Evolutionary conservation across 2,329 filamentous ascomycete species (phyloP).

Genomic region (Apiospora aurea): DNA sequence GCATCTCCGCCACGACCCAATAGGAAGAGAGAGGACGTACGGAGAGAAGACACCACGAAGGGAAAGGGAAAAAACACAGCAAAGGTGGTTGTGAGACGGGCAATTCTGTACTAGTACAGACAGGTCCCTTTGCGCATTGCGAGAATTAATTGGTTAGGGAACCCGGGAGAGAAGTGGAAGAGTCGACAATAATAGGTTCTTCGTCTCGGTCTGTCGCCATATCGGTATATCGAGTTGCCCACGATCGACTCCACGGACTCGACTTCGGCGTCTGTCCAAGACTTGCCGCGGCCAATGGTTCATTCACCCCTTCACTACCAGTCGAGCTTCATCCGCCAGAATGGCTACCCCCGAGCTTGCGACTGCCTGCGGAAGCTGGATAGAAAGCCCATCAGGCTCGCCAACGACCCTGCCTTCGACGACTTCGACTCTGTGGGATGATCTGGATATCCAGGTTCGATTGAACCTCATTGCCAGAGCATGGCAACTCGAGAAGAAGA

Average conservation of each 20-base stretch:
- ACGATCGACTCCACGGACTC: slow-evolving; percentile 19
- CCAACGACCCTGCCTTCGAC: slow-evolving; percentile 44
- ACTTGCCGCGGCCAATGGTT: slow-evolving; percentile 59
- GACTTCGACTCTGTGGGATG: slow-evolving; percentile 45
- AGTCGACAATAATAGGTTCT: background rate
- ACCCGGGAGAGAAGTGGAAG: slow-evolving; percentile 10
- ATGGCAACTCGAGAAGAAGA: slow-evolving; percentile 45
- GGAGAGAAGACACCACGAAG: background rate
- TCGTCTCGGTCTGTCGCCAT: background rate
- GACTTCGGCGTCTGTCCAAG: slow-evolving; percentile 33
- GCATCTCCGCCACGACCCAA: background rate
- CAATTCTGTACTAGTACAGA: background rate
- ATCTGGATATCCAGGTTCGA: slow-evolving; percentile 43
- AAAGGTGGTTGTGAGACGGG: slow-evolving; percentile 5
- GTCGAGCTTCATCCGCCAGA: slow-evolving; percentile 55
- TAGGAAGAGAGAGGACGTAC: background rate
- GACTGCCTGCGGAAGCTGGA: slow-evolving; percentile 51
- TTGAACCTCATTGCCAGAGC: slow-evolving; percentile 49
- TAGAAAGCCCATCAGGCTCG: slow-evolving; percentile 49
- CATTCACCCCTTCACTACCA: slow-evolving; percentile 49
- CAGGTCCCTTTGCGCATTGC: slow-evolving; percentile 16
- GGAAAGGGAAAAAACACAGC: background rate
- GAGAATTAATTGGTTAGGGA: slow-evolving; percentile 6
- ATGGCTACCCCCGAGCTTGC: slow-evolving; percentile 63
- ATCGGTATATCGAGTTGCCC: slow-evolving; percentile 15